Conservation (phyloP, 1,139 yeast genomes). For the Diutina mesorugosa region DNA sequence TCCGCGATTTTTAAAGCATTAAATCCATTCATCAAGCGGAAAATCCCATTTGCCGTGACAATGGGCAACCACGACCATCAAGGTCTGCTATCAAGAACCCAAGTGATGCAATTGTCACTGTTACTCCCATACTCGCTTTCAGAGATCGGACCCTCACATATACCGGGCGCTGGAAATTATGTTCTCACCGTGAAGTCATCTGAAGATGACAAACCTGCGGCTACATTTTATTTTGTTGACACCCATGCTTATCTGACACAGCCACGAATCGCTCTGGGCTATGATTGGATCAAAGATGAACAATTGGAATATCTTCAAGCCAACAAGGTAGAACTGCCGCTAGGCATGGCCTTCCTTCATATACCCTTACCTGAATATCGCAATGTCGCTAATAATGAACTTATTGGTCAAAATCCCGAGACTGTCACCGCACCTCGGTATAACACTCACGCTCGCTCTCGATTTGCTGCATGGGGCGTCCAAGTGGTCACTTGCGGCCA, state of each 20-base stretch:
- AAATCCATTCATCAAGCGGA: neutral
- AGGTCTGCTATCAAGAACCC: constrained; percentile 19
- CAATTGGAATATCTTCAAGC: constrained; percentile 20
- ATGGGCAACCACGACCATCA: constrained; percentile 1
- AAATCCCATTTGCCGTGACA: neutral
- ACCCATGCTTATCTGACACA: constrained; percentile 60
- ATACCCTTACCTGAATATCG: constrained; percentile 82
- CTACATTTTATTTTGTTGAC: constrained; percentile 66
- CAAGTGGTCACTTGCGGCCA: constrained; percentile 75
- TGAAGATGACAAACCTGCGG: constrained; percentile 21
- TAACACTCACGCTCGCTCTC: constrained; percentile 51
- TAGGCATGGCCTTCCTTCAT: constrained; percentile 86
- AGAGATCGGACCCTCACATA: constrained; percentile 45
- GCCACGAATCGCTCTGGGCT: constrained; percentile 60
- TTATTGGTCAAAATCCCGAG: constrained; percentile 35
- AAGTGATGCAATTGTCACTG: neutral
- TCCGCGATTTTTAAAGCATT: neutral
- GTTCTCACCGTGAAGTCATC: neutral
- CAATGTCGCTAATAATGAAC: constrained; percentile 26
- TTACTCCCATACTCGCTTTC: constrained; percentile 23
- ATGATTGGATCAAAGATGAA: constrained; percentile 71
- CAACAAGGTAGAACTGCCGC: constrained; percentile 2
- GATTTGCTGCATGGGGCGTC: constrained; percentile 52
- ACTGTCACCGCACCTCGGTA: constrained; percentile 66
- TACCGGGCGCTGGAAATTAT: constrained; percentile 46